Evolutionary conservation across 2,329 filamentous ascomycete species (phyloP).

Genomic region (Trichophyton simii): DNA sequence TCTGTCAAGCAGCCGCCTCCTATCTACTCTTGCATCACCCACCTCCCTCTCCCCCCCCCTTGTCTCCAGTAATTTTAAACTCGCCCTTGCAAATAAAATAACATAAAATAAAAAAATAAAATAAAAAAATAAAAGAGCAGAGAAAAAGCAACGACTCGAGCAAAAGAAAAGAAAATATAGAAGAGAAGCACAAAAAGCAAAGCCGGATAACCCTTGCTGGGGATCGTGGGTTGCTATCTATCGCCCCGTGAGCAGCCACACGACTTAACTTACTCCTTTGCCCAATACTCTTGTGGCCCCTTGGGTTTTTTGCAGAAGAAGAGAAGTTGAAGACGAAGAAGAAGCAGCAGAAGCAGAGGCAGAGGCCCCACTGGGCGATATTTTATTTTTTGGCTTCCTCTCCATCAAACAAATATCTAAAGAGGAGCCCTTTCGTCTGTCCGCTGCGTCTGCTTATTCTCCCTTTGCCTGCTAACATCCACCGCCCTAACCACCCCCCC

Average conservation of each 20-base stretch:
- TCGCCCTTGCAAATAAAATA: constrained; percentile 1
- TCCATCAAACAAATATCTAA: constrained; percentile 2
- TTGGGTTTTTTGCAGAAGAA: not conserved
- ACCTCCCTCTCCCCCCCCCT: not conserved
- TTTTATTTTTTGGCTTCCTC: not conserved
- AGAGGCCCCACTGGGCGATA: not conserved
- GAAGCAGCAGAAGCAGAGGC: too few species aligned
- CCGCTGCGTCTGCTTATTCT: too few species aligned
- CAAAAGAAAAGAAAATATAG: too few species aligned
- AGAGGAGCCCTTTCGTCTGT: not conserved
- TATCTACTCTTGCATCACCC: not conserved
- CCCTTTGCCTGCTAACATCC: too few species aligned
- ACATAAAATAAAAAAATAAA: too few species aligned
- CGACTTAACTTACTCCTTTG: not conserved
- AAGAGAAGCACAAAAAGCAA: too few species aligned
- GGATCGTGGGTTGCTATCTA: constrained; percentile 3
- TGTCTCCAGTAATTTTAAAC: not conserved
- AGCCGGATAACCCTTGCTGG: not conserved
- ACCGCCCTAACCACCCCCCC: not conserved
- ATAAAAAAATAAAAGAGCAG: too few species aligned
- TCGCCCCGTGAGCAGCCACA: constrained; percentile 4
- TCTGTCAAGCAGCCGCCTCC: too few species aligned
- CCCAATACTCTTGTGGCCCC: constrained; percentile 1
- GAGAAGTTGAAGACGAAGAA: not conserved
- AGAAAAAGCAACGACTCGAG: too few species aligned